A percentile compares a stretch with the other conserved stretches of the same genome.
Evolutionary conservation across 1,139 yeast genomes (phyloP).

Genomic region (Pichia sp.): DNA sequence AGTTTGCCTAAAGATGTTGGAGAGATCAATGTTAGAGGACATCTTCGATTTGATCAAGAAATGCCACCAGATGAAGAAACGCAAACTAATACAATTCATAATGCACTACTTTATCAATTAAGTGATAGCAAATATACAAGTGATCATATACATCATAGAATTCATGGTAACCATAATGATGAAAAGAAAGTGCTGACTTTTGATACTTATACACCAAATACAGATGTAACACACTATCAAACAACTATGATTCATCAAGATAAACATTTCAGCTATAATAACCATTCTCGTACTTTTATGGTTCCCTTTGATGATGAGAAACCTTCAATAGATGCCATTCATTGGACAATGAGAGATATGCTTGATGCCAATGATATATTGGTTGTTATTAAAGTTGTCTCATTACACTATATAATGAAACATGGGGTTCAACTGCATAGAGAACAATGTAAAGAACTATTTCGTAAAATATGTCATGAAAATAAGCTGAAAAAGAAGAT

Average conservation of each 20-base stretch:
- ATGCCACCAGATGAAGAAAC: conserved; percentile 24
- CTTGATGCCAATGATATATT: conserved; percentile 60
- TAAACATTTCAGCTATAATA: conserved; percentile 45
- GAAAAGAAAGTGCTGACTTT: conserved; percentile 18
- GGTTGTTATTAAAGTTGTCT: conserved; percentile 54
- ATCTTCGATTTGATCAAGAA: conserved; percentile 18
- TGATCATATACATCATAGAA: conserved; percentile 2
- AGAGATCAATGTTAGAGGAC: conserved; percentile 15
- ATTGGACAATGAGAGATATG: conserved; percentile 63
- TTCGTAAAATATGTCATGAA: conserved; percentile 40
- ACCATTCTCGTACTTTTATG: conserved; percentile 56
- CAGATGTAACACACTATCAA: conserved; percentile 19
- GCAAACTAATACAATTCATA: conserved; percentile 25
- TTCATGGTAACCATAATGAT: not conserved
- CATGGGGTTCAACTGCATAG: conserved; percentile 34
- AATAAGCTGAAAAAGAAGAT: conserved; percentile 41
- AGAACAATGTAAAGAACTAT: conserved; percentile 32
- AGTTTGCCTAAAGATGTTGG: conserved; percentile 15
- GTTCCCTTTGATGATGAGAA: conserved; percentile 55
- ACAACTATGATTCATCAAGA: conserved; percentile 41
- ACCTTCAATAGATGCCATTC: conserved; percentile 53
- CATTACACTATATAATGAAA: conserved; percentile 33
- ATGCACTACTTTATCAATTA: conserved; percentile 24
- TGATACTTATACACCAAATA: conserved; percentile 23
- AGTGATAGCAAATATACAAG: not conserved